Percentiles rank a stretch among this genome's conserved stretches.
Evolutionary conservation across 2,329 filamentous ascomycete species (phyloP).

Genomic region (Stagonosporopsis cucurbitacearum): DNA sequence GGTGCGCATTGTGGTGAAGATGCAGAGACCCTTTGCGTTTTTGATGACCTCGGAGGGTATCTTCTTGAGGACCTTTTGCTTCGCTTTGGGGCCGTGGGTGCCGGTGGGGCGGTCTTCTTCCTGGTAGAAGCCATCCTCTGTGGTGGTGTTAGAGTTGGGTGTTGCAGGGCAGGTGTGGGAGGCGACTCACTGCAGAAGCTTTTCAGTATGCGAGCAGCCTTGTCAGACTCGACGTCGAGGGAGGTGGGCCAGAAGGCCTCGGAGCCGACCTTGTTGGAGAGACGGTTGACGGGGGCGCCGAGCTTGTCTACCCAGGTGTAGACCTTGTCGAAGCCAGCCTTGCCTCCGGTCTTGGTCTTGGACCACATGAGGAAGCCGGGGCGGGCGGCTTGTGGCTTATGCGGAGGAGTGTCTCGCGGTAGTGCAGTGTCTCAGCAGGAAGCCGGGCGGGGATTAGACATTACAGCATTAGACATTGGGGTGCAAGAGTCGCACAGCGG

Average conservation of each 20-base stretch:
- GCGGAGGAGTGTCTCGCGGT: slow-evolving; percentile 18
- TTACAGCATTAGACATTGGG: slow-evolving; percentile 25
- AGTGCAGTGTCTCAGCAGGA: slow-evolving; percentile 27
- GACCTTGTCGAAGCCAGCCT: slow-evolving; percentile 71
- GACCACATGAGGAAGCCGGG: slow-evolving; percentile 38
- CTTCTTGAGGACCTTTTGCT: slow-evolving; percentile 74
- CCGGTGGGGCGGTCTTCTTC: slow-evolving; percentile 56
- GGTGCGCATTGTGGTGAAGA: slow-evolving; percentile 95
- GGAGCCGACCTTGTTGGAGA: slow-evolving; percentile 80
- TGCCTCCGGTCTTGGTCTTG: slow-evolving; percentile 45
- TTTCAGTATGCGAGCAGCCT: slow-evolving; percentile 85
- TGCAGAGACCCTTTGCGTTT: slow-evolving; percentile 86
- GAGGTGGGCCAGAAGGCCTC: slow-evolving; percentile 87
- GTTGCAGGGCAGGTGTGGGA: slow-evolving; percentile 24
- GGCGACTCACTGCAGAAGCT: slow-evolving; percentile 83
- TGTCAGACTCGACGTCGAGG: slow-evolving; percentile 88
- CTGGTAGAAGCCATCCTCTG: slow-evolving; percentile 72
- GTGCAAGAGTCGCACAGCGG: slow-evolving; percentile 9
- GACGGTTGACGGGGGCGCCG: slow-evolving; percentile 76
- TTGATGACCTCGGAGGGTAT: slow-evolving; percentile 85
- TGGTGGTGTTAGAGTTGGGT: slow-evolving; percentile 25
- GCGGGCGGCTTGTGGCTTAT: slow-evolving; percentile 11
- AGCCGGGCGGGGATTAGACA: slow-evolving; percentile 29
- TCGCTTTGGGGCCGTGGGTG: slow-evolving; percentile 63
- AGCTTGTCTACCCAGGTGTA: slow-evolving; percentile 72